Percentiles rank a stretch among this genome's conserved stretches.
Evolutionary conservation across 208 protist species (phyloP).

Genomic region (Naegleria fowleri): DNA sequence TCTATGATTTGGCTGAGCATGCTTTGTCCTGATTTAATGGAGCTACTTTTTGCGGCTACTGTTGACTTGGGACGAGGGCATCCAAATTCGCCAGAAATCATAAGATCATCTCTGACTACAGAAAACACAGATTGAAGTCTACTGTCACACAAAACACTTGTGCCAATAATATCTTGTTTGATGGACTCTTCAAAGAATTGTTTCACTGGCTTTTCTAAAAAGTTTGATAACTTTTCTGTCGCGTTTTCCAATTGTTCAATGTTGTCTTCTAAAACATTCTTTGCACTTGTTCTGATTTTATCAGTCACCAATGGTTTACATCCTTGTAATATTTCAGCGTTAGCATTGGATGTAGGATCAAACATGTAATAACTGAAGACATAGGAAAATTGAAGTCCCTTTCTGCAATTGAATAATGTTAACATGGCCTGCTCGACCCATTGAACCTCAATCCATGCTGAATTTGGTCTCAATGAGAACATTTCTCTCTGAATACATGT

Average conservation of each 20-base stretch:
- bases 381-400: neutral
- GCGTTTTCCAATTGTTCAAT: neutral
- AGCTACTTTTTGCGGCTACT: neutral
- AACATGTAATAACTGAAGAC: neutral
- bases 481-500: neutral
- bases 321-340: neutral
- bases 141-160: neutral
- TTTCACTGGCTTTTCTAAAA: neutral
- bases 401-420: neutral
- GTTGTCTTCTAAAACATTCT: neutral
- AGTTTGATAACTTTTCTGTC: neutral
- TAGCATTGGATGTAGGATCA: neutral
- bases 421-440: neutral
- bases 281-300: neutral
- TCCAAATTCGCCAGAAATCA: neutral
- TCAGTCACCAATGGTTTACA: neutral
- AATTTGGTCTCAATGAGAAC: neutral
- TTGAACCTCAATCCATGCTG: neutral
- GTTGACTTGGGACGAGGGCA: neutral
- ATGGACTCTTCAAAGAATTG: neutral
- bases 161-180: conserved; percentile 9
- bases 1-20: neutral
- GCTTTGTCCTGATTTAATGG: neutral
- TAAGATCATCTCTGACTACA: neutral
- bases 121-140: neutral